Evolutionary conservation across 2,329 filamentous ascomycete genomes (phyloP).

Genomic region (Clonostachys sp.): DNA sequence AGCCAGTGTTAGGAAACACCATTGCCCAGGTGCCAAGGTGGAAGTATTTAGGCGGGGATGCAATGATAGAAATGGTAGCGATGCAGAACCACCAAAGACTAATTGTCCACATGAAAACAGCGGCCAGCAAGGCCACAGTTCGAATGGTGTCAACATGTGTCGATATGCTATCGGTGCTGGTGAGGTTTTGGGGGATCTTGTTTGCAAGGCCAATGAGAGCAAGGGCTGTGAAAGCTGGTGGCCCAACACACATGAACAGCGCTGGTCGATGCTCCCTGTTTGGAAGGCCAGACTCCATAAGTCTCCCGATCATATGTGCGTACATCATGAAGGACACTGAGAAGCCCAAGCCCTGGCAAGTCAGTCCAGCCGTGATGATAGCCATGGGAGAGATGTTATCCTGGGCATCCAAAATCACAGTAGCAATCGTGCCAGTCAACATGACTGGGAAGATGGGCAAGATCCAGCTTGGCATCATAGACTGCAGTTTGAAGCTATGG

Average conservation of each 20-base stretch:
- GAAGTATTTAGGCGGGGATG: constrained; percentile 22
- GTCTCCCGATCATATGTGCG: constrained; percentile 63
- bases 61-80: constrained; percentile 20
- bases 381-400: too few relatives aligned
- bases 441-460: constrained; percentile 72
- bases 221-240: constrained; percentile 66
- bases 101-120: constrained; percentile 62
- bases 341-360: constrained; percentile 67
- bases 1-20: constrained; percentile 59
- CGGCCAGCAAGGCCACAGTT: constrained; percentile 39
- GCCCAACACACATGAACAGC: constrained; percentile 72
- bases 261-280: constrained; percentile 56
- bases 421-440: constrained; percentile 67
- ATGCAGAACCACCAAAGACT: constrained; percentile 52
- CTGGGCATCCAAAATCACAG: constrained; percentile 50
- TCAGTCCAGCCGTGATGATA: constrained; percentile 62
- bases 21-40: constrained; percentile 62
- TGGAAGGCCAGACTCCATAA: constrained; percentile 63
- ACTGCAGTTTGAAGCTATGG: constrained; percentile 55
- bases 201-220: constrained; percentile 64
- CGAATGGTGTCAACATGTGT: constrained; percentile 12
- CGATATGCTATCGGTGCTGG: too few relatives aligned
- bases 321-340: constrained; percentile 70
- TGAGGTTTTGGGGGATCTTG: constrained; percentile 22
- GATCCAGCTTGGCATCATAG: constrained; percentile 72